Evolutionary conservation across 2,329 filamentous ascomycete genomes (phyloP).

Genomic region (Remersonia thermophila): DNA sequence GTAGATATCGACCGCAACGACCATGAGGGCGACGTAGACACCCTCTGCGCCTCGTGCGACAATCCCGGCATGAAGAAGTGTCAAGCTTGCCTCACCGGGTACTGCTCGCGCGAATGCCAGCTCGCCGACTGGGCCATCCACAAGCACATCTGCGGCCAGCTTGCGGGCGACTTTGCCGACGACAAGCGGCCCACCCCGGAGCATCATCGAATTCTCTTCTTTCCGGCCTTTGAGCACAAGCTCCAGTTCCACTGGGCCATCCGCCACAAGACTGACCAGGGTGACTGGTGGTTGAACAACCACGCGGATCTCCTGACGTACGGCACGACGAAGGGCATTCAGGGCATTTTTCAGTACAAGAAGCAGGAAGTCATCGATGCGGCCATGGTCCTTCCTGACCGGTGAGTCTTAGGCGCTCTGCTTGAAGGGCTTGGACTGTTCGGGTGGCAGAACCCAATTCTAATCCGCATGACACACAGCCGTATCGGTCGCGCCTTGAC

Average conservation of each 20-base stretch:
- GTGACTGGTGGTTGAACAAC: neutral
- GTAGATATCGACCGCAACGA: neutral
- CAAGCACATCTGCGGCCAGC: conserved; percentile 8
- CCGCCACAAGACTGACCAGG: neutral
- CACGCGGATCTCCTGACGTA: neutral
- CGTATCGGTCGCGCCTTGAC: conserved; percentile 1
- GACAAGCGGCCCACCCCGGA: conserved; percentile 4
- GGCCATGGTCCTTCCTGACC: neutral
- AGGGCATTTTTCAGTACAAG: neutral
- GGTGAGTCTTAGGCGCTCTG: conserved; percentile 4
- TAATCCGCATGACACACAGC: too few relatives aligned
- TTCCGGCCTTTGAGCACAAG: conserved; percentile 2
- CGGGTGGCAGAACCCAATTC: too few relatives aligned
- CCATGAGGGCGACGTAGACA: neutral
- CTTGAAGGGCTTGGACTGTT: too few relatives aligned
- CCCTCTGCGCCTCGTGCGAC: conserved; percentile 7
- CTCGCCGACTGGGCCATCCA: conserved; percentile 7
- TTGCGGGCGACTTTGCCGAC: neutral
- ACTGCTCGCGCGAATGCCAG: conserved; percentile 9
- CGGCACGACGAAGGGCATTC: neutral
- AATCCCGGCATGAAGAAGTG: neutral
- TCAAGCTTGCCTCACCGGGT: conserved; percentile 3
- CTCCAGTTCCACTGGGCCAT: conserved; percentile 5
- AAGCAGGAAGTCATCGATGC: neutral
- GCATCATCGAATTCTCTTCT: conserved; percentile 6